Conservation (phyloP, 2,329 filamentous ascomycete species). For the Penicillium sp. region DNA sequence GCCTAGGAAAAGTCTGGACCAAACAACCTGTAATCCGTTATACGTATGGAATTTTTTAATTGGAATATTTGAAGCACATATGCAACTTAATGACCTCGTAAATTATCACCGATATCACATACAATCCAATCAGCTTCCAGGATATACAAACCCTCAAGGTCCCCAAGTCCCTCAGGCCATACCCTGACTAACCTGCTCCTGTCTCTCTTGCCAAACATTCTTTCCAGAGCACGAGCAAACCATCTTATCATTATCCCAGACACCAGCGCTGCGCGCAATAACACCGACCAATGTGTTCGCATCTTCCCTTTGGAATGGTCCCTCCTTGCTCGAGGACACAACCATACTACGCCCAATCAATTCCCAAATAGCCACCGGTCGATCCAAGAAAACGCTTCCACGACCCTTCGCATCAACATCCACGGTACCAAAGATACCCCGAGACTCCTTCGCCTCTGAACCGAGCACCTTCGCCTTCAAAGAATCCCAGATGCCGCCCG, state of each 20-base stretch:
- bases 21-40: too few relatives aligned
- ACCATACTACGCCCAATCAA: conserved; percentile 92
- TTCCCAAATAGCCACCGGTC: conserved; percentile 87
- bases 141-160: not conserved
- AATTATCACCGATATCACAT: not conserved
- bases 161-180: conserved; percentile 67
- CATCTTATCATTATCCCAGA: conserved; percentile 98
- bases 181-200: conserved; percentile 83
- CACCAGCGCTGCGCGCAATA: conserved; percentile 91
- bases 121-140: not conserved
- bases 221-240: conserved; percentile 98
- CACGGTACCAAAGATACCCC: conserved; percentile 72
- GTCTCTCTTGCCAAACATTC: conserved; percentile 95
- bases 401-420: conserved; percentile 73
- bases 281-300: conserved; percentile 86
- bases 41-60: too few relatives aligned
- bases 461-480: conserved; percentile 45
- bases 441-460: conserved; percentile 41
- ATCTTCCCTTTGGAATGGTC: conserved; percentile 68
- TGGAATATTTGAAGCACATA: not conserved
- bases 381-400: conserved; percentile 79
- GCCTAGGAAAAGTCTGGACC: too few relatives aligned
- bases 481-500: conserved; percentile 77
- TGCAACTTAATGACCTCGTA: not conserved
- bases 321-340: conserved; percentile 68